Evolutionary conservation across 139 green algal genomes (phyloP).

Genomic region (Chlamydomonas sphaeroides): DNA sequence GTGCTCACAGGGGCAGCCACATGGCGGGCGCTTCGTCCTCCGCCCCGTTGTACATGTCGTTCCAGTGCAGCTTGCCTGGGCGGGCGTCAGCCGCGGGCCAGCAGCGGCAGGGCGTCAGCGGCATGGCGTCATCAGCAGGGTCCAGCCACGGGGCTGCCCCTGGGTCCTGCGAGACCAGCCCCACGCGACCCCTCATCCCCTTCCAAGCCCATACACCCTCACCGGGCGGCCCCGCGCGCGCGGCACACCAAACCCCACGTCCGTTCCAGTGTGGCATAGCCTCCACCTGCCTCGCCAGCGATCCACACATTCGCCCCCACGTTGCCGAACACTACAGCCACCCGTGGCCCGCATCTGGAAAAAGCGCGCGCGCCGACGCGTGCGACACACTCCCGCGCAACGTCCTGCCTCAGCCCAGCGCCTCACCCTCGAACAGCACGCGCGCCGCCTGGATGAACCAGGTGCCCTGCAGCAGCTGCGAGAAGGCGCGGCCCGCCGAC

Average conservation of each 20-base stretch:
- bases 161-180: too few relatives aligned
- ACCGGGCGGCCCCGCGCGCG: too few relatives aligned
- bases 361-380: too few relatives aligned
- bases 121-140: neutral
- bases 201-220: too few relatives aligned
- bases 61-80: neutral
- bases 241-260: too few relatives aligned
- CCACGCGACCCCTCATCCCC: too few relatives aligned
- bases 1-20: slow-evolving; percentile 25
- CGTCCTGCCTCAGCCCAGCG: too few relatives aligned
- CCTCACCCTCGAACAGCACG: slow-evolving; percentile 39
- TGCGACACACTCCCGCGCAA: too few relatives aligned
- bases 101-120: neutral
- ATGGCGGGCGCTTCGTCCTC: slow-evolving; percentile 37
- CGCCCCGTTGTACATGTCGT: neutral
- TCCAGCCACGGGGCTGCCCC: neutral
- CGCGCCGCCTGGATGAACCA: slow-evolving; percentile 27
- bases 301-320: too few relatives aligned
- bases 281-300: too few relatives aligned
- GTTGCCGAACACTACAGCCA: too few relatives aligned
- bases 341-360: neutral
- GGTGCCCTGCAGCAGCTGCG: slow-evolving; percentile 37
- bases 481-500: neutral
- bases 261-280: too few relatives aligned
- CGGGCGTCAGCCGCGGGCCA: neutral